These are phyloP conservation scores for Thamnidium elegans DNA, from an alignment of 192 early-diverging fungal species.

Conservation along the genomic window DNA sequence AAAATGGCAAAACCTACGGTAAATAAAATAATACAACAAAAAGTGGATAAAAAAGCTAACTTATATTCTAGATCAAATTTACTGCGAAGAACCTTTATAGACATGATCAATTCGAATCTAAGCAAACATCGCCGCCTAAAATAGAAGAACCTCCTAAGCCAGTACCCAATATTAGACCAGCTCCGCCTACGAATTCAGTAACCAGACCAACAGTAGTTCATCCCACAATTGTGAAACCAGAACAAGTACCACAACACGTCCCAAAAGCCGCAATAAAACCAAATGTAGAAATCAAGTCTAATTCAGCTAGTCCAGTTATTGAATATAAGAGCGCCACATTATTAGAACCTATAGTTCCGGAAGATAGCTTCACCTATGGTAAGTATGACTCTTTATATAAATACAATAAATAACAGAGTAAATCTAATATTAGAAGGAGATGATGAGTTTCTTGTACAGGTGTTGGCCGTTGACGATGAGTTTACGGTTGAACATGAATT, in stretches of 20 bases:
- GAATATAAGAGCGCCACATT: neutral
- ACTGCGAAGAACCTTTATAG: neutral
- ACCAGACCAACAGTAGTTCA: neutral
- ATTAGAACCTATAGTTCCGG: neutral
- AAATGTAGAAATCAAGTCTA: neutral
- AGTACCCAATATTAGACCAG: neutral
- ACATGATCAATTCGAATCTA: conserved; percentile 6
- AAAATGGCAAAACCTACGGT: conserved; percentile 70
- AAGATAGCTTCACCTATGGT: conserved; percentile 23
- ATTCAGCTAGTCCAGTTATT: neutral
- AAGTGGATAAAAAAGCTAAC: neutral
- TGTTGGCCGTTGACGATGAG: too few species aligned
- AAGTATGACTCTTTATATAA: neutral
- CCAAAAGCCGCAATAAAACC: neutral
- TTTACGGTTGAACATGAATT: too few species aligned
- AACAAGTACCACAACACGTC: neutral
- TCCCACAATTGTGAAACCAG: neutral
- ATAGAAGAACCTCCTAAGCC: too few species aligned
- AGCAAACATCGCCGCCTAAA: neutral
- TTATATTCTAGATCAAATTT: conserved; percentile 11
- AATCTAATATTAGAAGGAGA: too few species aligned
- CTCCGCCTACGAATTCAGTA: neutral
- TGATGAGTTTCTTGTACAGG: too few species aligned
- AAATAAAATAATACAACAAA: conserved; percentile 12
- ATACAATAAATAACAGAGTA: too few species aligned